Evolutionary conservation across 2,329 filamentous ascomycete species (phyloP).

Genomic region (Colletotrichum sp.): DNA sequence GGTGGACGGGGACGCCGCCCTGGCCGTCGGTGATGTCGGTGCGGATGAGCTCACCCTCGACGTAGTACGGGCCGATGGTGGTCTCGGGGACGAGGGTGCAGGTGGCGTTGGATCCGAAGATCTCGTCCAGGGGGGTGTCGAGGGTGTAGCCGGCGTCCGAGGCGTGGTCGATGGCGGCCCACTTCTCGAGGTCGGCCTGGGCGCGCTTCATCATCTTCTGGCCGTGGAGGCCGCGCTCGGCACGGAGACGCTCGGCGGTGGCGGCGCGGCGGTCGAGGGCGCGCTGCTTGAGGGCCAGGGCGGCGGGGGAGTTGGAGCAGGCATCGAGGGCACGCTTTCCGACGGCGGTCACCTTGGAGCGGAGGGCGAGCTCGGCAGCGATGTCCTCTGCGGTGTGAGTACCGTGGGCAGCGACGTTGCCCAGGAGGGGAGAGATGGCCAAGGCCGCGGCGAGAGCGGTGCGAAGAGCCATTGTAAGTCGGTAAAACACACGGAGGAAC

Average conservation of each 20-base stretch:
- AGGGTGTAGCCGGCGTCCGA: constrained; percentile 30
- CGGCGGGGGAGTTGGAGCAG: constrained; percentile 42
- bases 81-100: constrained; percentile 16
- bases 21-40: constrained; percentile 47
- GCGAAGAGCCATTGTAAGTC: constrained; percentile 4
- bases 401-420: constrained; percentile 32
- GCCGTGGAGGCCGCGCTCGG: constrained; percentile 37
- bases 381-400: constrained; percentile 32
- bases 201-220: constrained; percentile 36
- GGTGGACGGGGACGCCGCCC: constrained; percentile 46
- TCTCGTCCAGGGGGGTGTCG: constrained; percentile 35
- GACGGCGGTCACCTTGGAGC: constrained; percentile 34
- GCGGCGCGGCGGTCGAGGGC: constrained; percentile 45
- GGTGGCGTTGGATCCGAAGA: constrained; percentile 20
- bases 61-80: constrained; percentile 31
- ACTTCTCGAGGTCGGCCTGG: constrained; percentile 35
- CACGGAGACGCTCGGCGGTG: constrained; percentile 40
- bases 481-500: not conserved
- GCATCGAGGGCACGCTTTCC: constrained; percentile 42
- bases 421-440: constrained; percentile 23
- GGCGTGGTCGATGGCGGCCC: constrained; percentile 38
- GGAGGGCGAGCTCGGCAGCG: constrained; percentile 36
- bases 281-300: constrained; percentile 41
- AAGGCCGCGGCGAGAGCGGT: constrained; percentile 5
- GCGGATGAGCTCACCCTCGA: constrained; percentile 50